Percentiles rank a stretch among this genome's conserved stretches.
Conservation (phyloP, 257 asterid genomes). For the Buddleja alternifolia region DNA sequence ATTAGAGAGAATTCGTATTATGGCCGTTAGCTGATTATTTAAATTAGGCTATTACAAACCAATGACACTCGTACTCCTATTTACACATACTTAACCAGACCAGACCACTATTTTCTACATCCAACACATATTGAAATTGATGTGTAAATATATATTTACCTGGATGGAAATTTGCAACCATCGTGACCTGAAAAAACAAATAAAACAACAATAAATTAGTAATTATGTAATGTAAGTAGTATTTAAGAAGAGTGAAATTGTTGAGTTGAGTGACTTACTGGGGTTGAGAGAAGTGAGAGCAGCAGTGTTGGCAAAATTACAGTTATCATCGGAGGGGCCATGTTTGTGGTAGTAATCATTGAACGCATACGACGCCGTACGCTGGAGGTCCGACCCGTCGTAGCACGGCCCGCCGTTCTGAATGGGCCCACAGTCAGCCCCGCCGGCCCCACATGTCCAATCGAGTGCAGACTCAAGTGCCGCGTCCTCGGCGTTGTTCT, state of each 20-base stretch:
- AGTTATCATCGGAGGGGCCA: conserved; percentile 57
- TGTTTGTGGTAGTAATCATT: conserved; percentile 69
- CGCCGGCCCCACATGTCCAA: conserved; percentile 90
- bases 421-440: conserved; percentile 75
- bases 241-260: not conserved
- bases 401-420: conserved; percentile 83
- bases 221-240: not conserved
- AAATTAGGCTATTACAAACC: not conserved
- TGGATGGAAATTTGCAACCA: conserved; percentile 75
- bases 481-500: conserved; percentile 82
- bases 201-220: conserved; percentile 7
- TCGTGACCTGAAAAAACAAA: conserved; percentile 50
- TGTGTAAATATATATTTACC: conserved; percentile 37
- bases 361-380: conserved; percentile 84
- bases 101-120: not conserved
- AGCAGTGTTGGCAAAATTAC: conserved; percentile 66
- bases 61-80: too few species aligned
- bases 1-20: too few species aligned
- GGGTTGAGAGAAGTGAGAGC: conserved; percentile 82
- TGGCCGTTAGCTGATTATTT: not conserved
- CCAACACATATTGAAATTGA: not conserved
- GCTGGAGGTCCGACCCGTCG: conserved; percentile 64
- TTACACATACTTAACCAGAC: not conserved
- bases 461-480: conserved; percentile 76
- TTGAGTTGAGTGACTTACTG: conserved; percentile 48